Conservation (phyloP, 169 alveolate species). For the Neospora caninum region DNA sequence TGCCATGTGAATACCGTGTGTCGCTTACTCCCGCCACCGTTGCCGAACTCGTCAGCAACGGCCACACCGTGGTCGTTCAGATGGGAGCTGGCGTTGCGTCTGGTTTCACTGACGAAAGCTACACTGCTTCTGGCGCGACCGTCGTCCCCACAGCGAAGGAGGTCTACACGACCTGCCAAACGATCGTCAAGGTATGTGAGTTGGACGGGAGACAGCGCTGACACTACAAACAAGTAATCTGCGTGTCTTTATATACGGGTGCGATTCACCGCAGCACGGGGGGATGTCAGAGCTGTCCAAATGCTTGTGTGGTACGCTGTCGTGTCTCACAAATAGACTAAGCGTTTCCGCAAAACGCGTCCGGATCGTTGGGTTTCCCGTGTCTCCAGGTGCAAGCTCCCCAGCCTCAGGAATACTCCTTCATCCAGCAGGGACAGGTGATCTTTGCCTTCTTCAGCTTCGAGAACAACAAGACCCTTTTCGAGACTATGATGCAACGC, state of each 20-base stretch:
- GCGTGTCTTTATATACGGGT: too few relatives aligned
- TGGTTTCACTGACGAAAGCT: constrained; percentile 54
- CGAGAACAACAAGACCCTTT: constrained; percentile 2
- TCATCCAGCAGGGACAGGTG: constrained; percentile 46
- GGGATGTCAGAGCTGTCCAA: too few relatives aligned
- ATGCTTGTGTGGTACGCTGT: too few relatives aligned
- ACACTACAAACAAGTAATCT: too few relatives aligned
- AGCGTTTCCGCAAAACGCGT: too few relatives aligned
- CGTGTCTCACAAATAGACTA: too few relatives aligned
- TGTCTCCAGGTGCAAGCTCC: constrained; percentile 61
- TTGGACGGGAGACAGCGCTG: background rate
- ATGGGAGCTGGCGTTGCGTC: constrained; percentile 43
- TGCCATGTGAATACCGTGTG: constrained; percentile 46
- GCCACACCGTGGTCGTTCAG: constrained; percentile 56
- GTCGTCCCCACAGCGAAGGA: background rate
- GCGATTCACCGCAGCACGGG: too few relatives aligned
- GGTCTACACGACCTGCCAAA: background rate
- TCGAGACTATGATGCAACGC: constrained; percentile 21
- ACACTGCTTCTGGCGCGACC: constrained; percentile 37
- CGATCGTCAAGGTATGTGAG: constrained; percentile 46
- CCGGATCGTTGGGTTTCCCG: background rate
- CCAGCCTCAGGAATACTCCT: constrained; percentile 15
- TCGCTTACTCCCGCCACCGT: constrained; percentile 52
- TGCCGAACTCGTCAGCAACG: constrained; percentile 29
- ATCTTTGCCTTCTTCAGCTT: constrained; percentile 37